phyloP scores from a whole-genome alignment of 2,329 filamentous ascomycete genomes.

The Stagonosporopsis tanaceti region DNA sequence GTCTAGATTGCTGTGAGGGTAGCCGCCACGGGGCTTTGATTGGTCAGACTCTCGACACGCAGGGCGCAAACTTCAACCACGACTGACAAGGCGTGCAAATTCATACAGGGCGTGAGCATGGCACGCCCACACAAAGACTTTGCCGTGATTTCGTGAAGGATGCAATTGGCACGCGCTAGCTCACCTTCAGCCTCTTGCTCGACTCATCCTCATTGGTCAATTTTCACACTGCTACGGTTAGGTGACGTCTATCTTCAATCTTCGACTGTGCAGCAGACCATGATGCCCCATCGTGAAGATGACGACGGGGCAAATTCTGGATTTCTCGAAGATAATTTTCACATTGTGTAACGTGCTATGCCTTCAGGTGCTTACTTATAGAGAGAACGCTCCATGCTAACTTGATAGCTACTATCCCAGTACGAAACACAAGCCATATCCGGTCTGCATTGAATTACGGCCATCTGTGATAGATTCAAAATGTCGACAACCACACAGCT shows the following conservation, averaged over 20 bases:
- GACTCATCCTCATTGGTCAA: slow-evolving; percentile 1
- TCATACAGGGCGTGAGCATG: slow-evolving; percentile 10
- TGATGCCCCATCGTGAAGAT: background rate
- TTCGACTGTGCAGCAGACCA: slow-evolving; percentile 1
- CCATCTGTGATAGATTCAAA: background rate
- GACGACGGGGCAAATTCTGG: background rate
- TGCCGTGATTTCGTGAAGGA: background rate
- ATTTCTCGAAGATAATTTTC: slow-evolving; percentile 6
- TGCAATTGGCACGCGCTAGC: background rate
- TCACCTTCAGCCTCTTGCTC: slow-evolving; percentile 2
- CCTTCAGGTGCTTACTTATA: background rate
- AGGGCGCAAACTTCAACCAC: slow-evolving; percentile 8
- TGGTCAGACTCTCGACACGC: slow-evolving; percentile 7
- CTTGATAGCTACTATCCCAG: background rate
- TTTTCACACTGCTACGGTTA: background rate
- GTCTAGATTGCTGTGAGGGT: slow-evolving; percentile 10
- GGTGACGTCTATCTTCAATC: slow-evolving; percentile 3
- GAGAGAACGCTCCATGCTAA: background rate
- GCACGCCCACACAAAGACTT: background rate
- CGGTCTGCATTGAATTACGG: background rate
- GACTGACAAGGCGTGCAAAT: slow-evolving; percentile 6
- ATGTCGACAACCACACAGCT: slow-evolving; percentile 15
- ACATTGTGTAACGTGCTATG: background rate
- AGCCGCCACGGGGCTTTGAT: slow-evolving; percentile 4
- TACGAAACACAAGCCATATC: background rate